Evolutionary conservation across 2,329 filamentous ascomycete species (phyloP).

Genomic region (Paecilomyces variotii): DNA sequence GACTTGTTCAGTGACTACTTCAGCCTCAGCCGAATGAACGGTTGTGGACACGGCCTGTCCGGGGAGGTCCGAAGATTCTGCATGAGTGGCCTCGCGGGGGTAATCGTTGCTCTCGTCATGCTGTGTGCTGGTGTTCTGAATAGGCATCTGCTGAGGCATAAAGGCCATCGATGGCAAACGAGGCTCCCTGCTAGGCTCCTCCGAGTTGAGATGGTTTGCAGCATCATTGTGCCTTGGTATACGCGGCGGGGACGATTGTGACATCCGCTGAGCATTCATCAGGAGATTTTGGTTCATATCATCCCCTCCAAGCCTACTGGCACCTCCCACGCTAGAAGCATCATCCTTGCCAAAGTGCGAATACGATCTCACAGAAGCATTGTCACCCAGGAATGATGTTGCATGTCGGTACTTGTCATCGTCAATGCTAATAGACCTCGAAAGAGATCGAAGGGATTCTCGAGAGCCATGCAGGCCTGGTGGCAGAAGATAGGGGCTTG

Average conservation of each 20-base stretch:
- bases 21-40: neutral
- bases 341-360: slow-evolving; percentile 36
- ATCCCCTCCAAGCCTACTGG: slow-evolving; percentile 37
- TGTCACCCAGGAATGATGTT: slow-evolving; percentile 44
- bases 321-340: slow-evolving; percentile 46
- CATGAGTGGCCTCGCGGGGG: slow-evolving; percentile 30
- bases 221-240: slow-evolving; percentile 10
- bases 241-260: slow-evolving; percentile 42
- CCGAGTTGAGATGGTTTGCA: neutral
- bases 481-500: slow-evolving; percentile 81
- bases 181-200: neutral
- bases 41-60: neutral
- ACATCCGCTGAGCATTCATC: slow-evolving; percentile 51
- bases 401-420: slow-evolving; percentile 78
- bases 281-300: slow-evolving; percentile 47
- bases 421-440: slow-evolving; percentile 62
- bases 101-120: slow-evolving; percentile 29
- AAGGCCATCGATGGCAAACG: neutral
- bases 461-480: slow-evolving; percentile 68
- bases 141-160: neutral
- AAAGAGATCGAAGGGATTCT: slow-evolving; percentile 80
- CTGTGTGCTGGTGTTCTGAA: slow-evolving; percentile 10
- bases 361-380: slow-evolving; percentile 29
- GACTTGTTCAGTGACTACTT: neutral
- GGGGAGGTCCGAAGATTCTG: slow-evolving; percentile 11